Conservation (phyloP, 139 green algal species). For the Tetradesmus lagerheimii region DNA sequence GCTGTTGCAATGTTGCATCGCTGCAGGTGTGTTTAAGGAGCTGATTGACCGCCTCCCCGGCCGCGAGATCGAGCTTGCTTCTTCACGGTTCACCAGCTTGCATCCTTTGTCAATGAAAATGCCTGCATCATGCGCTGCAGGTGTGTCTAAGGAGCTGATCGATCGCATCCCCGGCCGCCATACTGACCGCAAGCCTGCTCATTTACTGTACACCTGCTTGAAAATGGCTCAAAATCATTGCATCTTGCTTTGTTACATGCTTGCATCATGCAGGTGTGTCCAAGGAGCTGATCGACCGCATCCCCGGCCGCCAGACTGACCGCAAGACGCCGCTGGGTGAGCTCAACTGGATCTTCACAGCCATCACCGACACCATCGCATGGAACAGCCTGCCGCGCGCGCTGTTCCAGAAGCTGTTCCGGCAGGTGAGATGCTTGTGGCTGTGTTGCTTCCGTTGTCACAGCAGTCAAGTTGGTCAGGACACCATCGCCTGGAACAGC, state of each 20-base stretch:
- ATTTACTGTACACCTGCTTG: too few relatives aligned
- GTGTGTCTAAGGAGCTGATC: constrained; percentile 66
- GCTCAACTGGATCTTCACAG: constrained; percentile 99
- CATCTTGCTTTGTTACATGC: too few relatives aligned
- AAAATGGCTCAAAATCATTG: too few relatives aligned
- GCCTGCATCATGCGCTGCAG: neutral
- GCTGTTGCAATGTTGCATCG: too few relatives aligned
- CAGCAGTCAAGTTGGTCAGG: constrained; percentile 20
- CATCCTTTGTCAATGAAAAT: too few relatives aligned
- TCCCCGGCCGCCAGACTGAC: constrained; percentile 86
- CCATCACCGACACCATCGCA: constrained; percentile 99
- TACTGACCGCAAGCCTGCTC: constrained; percentile 98
- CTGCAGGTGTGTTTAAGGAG: too few relatives aligned
- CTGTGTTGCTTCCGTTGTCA: too few relatives aligned
- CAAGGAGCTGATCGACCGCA: constrained; percentile 73
- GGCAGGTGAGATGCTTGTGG: constrained; percentile 70
- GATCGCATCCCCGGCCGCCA: constrained; percentile 73
- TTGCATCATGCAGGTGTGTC: constrained; percentile 25
- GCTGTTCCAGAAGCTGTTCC: constrained; percentile 98
- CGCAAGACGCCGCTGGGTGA: constrained; percentile 98
- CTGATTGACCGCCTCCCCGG: too few relatives aligned
- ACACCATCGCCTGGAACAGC: constrained; percentile 99
- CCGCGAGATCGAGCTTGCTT: too few relatives aligned
- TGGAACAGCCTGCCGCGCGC: constrained; percentile 97
- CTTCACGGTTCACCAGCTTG: too few relatives aligned